These are phyloP conservation scores for Cryphonectria nitschkei DNA, from an alignment of 2,329 filamentous ascomycete species.

Conservation along the genomic window DNA sequence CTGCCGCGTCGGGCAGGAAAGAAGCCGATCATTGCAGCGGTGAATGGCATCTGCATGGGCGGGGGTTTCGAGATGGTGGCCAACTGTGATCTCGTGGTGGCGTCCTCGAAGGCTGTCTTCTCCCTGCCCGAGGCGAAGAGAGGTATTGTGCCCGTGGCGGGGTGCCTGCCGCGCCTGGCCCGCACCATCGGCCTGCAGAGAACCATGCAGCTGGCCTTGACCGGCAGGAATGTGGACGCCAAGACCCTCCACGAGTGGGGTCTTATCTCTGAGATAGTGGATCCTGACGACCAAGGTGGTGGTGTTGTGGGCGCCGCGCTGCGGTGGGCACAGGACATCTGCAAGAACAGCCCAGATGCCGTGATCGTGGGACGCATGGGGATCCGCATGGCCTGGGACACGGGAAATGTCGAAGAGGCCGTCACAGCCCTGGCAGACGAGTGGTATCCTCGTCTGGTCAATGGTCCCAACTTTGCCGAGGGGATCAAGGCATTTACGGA, in stretches of 20 bases:
- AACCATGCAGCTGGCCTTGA: slow-evolving; percentile 73
- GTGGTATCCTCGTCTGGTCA: slow-evolving; percentile 34
- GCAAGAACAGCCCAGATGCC: slow-evolving; percentile 71
- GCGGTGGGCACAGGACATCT: slow-evolving; percentile 53
- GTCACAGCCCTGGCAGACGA: slow-evolving; percentile 31
- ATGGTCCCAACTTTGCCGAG: slow-evolving; percentile 36
- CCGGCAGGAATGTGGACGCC: slow-evolving; percentile 63
- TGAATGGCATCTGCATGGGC: slow-evolving; percentile 74
- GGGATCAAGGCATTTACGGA: slow-evolving; percentile 36
- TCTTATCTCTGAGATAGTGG: slow-evolving; percentile 66
- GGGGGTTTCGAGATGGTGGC: slow-evolving; percentile 75
- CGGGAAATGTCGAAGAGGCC: slow-evolving; percentile 34
- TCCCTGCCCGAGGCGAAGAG: slow-evolving; percentile 71
- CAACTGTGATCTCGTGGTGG: slow-evolving; percentile 72
- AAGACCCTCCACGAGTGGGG: slow-evolving; percentile 67
- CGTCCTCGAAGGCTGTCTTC: slow-evolving; percentile 61
- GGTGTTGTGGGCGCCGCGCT: slow-evolving; percentile 59
- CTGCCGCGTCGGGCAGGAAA: slow-evolving; percentile 66
- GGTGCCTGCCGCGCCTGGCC: slow-evolving; percentile 68
- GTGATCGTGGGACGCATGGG: slow-evolving; percentile 74
- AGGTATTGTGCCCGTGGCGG: slow-evolving; percentile 72
- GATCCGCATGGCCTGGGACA: slow-evolving; percentile 73
- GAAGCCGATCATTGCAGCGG: slow-evolving; percentile 76
- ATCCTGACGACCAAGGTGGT: neutral
- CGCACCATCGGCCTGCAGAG: slow-evolving; percentile 69